phyloP scores from a whole-genome alignment of 768 basidiomycete species.

The Leucocoprinus sp. region DNA sequence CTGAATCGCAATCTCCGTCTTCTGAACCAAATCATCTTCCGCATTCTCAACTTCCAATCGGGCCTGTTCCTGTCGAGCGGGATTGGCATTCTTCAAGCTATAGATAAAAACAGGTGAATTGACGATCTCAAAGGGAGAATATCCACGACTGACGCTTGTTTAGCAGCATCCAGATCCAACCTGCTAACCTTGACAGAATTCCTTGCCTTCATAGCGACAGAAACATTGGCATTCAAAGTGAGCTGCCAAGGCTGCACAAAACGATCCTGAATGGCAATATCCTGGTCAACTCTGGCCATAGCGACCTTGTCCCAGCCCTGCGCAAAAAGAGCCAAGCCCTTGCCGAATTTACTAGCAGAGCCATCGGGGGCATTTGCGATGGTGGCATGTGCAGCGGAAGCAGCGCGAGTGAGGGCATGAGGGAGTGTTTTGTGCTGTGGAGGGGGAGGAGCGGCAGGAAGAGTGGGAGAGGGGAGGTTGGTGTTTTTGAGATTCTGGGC shows the following conservation, averaged over 20 bases:
- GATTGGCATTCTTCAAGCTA: conserved; percentile 72
- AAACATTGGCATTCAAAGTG: conserved; percentile 75
- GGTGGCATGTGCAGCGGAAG: conserved; percentile 47
- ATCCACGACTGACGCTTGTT: conserved; percentile 64
- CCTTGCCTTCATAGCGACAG: conserved; percentile 88
- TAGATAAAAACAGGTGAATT: neutral
- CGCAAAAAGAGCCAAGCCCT: conserved; percentile 72
- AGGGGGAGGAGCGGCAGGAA: conserved; percentile 45
- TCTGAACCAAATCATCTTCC: conserved; percentile 93
- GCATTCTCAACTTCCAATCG: conserved; percentile 88
- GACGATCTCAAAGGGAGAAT: too few species aligned
- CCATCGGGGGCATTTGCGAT: conserved; percentile 31
- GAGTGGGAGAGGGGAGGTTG: conserved; percentile 63
- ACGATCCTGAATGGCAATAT: conserved; percentile 52
- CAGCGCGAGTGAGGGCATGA: conserved; percentile 84
- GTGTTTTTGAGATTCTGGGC: conserved; percentile 86
- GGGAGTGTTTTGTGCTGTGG: conserved; percentile 92
- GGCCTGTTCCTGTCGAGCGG: conserved; percentile 83
- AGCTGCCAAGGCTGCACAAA: conserved; percentile 85
- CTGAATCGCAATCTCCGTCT: conserved; percentile 94
- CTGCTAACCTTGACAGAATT: conserved; percentile 73
- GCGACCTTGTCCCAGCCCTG: conserved; percentile 79
- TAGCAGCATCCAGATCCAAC: conserved; percentile 86
- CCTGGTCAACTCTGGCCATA: conserved; percentile 72
- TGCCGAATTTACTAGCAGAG: conserved; percentile 60